A percentile compares a stretch with the other conserved stretches of the same genome.
Conservation (phyloP, 306 rosid species). For the Acacia acuminata region DNA sequence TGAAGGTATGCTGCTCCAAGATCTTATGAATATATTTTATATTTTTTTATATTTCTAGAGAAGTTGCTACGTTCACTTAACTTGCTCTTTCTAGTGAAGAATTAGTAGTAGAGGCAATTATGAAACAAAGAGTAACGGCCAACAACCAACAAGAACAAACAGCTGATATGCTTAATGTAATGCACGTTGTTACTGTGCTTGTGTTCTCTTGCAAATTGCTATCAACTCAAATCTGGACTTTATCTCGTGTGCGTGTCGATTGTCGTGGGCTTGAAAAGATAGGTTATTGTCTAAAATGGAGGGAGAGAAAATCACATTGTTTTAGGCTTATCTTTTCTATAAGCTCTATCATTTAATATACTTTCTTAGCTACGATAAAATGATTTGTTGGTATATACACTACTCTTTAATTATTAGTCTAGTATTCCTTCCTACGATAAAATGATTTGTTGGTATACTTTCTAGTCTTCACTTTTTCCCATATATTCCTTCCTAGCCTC, state of each 20-base stretch:
- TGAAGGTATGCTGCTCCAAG: constrained; percentile 65
- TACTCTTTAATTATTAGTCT: background rate
- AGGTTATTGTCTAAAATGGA: too few species aligned
- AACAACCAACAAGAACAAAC: background rate
- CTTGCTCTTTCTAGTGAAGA: background rate
- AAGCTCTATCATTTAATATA: too few species aligned
- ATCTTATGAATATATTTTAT: constrained; percentile 13
- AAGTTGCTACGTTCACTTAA: background rate
- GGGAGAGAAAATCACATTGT: too few species aligned
- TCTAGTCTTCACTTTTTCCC: too few species aligned
- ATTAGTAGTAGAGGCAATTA: background rate
- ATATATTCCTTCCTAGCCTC: too few species aligned
- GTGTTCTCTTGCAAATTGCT: constrained; percentile 2
- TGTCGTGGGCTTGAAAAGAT: constrained; percentile 14
- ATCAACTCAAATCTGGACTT: background rate
- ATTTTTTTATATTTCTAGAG: background rate
- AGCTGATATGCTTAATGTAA: background rate
- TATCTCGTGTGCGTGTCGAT: constrained; percentile 12
- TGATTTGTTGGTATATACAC: too few species aligned
- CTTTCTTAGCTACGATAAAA: too few species aligned
- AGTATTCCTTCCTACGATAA: constrained; percentile 22
- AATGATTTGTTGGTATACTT: constrained; percentile 32
- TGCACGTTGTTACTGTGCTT: constrained; percentile 1
- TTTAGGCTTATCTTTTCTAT: too few species aligned
- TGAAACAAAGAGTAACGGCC: background rate